Conservation (phyloP, 2,329 filamentous ascomycete genomes). For the Xylaria polymorpha region DNA sequence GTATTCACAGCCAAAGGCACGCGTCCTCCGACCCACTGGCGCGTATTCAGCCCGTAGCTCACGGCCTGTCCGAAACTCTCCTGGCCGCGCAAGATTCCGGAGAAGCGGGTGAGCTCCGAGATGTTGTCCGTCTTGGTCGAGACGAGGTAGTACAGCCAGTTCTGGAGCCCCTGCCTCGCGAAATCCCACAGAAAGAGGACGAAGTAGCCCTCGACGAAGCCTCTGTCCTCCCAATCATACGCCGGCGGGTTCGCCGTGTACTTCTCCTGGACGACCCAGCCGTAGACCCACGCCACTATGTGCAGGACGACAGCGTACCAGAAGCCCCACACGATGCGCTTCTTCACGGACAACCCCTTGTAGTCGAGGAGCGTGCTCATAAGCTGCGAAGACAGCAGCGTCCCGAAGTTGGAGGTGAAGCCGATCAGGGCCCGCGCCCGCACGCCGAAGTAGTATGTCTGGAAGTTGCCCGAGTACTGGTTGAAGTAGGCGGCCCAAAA, state of each 20-base stretch:
- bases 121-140: slow-evolving; percentile 67
- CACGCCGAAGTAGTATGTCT: slow-evolving; percentile 75
- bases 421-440: slow-evolving; percentile 76
- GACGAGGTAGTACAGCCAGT: slow-evolving; percentile 67
- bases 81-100: slow-evolving; percentile 55
- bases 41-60: slow-evolving; percentile 55
- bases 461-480: slow-evolving; percentile 60
- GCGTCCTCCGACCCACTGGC: slow-evolving; percentile 53
- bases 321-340: slow-evolving; percentile 57
- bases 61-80: slow-evolving; percentile 57
- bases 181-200: slow-evolving; percentile 73
- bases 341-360: slow-evolving; percentile 49
- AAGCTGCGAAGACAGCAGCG: slow-evolving; percentile 73
- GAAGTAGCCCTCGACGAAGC: slow-evolving; percentile 74
- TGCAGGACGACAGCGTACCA: slow-evolving; percentile 60
- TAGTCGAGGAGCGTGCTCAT: slow-evolving; percentile 44
- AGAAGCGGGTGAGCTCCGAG: slow-evolving; percentile 59
- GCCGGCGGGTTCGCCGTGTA: slow-evolving; percentile 63
- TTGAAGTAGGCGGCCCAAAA: slow-evolving; percentile 73
- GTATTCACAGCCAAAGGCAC: slow-evolving; percentile 56
- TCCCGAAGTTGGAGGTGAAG: slow-evolving; percentile 75
- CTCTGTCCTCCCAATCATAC: slow-evolving; percentile 73
- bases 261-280: slow-evolving; percentile 64
- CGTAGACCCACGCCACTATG: slow-evolving; percentile 62
- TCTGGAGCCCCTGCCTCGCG: slow-evolving; percentile 63